Percentiles rank a stretch among this genome's conserved stretches.
Conservation (phyloP, 176 grass and related monocot species). For the Aegilops sharonensis region DNA sequence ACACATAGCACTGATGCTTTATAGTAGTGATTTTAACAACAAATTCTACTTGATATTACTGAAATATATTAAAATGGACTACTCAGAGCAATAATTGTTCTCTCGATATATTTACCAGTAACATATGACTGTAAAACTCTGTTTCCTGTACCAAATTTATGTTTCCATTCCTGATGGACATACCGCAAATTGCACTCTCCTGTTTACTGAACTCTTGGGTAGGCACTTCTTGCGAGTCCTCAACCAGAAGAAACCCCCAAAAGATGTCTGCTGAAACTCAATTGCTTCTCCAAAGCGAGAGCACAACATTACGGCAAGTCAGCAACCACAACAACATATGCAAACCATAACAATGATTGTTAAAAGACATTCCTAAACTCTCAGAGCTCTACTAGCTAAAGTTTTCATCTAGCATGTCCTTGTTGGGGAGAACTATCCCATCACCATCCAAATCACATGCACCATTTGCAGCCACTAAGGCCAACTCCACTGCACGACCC, state of each 20-base stretch:
- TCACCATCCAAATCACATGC: neutral
- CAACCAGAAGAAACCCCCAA: neutral
- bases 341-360: neutral
- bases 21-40: neutral
- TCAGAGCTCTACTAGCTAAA: neutral
- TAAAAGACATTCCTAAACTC: neutral
- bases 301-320: constrained; percentile 3
- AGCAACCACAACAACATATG: neutral
- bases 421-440: neutral
- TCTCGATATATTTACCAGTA: neutral
- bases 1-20: neutral
- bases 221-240: neutral
- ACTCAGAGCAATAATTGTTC: neutral
- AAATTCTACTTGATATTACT: no score
- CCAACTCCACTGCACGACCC: no score
- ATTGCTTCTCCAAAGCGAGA: neutral
- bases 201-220: neutral
- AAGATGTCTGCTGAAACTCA: neutral
- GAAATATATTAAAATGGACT: neutral
- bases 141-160: neutral
- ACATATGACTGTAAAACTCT: neutral
- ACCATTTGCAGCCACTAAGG: neutral
- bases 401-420: neutral
- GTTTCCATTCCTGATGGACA: neutral
- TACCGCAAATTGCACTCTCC: neutral